Evolutionary conservation across 2,329 filamentous ascomycete species (phyloP).

Genomic region (Pseudogymnoascus verrucosus): DNA sequence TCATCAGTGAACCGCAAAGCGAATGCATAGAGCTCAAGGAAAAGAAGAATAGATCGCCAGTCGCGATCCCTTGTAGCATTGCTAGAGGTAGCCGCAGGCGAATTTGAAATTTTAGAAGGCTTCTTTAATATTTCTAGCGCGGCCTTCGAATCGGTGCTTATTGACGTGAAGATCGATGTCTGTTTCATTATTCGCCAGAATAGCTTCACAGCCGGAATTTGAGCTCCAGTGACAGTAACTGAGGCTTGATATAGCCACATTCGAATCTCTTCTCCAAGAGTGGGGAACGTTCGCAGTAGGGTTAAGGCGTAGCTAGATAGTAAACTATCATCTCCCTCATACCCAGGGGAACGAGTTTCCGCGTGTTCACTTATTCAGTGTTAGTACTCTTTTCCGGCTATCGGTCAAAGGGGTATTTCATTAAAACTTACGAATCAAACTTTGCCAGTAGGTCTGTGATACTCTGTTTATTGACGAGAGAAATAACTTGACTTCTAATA

Average conservation of each 20-base stretch:
- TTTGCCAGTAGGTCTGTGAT: conserved; percentile 44
- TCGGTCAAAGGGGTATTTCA: background rate
- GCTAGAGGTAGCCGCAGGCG: background rate
- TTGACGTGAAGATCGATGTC: conserved; percentile 49
- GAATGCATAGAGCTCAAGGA: conserved; percentile 91
- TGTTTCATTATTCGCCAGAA: conserved; percentile 66
- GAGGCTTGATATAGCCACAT: conserved; percentile 82
- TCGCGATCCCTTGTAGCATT: conserved; percentile 39
- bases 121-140: conserved; percentile 43
- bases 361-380: conserved; percentile 14
- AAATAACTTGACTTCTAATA: conserved; percentile 57
- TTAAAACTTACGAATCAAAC: conserved; percentile 19
- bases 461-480: conserved; percentile 66
- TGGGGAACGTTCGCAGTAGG: conserved; percentile 76
- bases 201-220: conserved; percentile 65
- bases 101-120: conserved; percentile 13
- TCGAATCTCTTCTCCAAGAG: conserved; percentile 75
- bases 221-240: conserved; percentile 24
- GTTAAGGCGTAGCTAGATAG: conserved; percentile 83
- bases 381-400: conserved; percentile 13
- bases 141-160: conserved; percentile 47
- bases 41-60: conserved; percentile 83
- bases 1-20: conserved; percentile 90
- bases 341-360: conserved; percentile 19
- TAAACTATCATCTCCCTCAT: conserved; percentile 52